Evolutionary conservation across 2,329 filamentous ascomycete genomes (phyloP).

Genomic region (Sordariomycetes sp.): DNA sequence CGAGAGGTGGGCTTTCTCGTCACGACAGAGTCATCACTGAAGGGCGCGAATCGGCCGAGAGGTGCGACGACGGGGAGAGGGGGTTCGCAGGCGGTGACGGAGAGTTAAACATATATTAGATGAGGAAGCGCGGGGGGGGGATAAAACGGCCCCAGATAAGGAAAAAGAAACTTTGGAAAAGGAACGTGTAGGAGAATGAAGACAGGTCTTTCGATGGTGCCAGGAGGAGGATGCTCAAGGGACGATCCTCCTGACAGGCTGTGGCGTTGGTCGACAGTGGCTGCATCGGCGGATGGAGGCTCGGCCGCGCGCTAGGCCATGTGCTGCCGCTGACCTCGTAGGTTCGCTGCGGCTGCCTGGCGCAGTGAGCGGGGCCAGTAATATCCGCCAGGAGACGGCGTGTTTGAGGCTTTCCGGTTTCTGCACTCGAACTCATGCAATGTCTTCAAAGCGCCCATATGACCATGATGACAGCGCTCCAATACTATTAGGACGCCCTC

Average conservation of each 20-base stretch:
- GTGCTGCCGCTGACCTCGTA: no score
- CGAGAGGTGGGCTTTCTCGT: neutral
- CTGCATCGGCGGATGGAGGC: neutral
- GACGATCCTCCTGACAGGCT: neutral
- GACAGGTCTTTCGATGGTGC: neutral
- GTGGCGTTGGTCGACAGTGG: neutral
- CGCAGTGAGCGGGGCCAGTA: no score
- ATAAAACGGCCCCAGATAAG: neutral
- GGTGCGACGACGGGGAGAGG: neutral
- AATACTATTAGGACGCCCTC: neutral
- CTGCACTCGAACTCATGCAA: no score
- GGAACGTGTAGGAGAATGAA: neutral
- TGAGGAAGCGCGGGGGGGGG: neutral
- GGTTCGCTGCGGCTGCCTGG: neutral
- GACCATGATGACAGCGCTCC: neutral
- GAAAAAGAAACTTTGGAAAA: neutral
- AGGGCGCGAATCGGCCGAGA: neutral
- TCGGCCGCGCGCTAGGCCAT: neutral
- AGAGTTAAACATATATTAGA: neutral
- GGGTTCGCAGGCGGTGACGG: neutral
- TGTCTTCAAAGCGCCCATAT: no score
- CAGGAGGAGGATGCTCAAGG: neutral
- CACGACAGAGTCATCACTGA: constrained; percentile 1
- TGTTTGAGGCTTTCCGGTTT: no score
- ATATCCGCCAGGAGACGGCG: no score